Base-by-base conservation (phyloP, 2,329 filamentous ascomycete genomes). In the Microsporum canis region DNA sequence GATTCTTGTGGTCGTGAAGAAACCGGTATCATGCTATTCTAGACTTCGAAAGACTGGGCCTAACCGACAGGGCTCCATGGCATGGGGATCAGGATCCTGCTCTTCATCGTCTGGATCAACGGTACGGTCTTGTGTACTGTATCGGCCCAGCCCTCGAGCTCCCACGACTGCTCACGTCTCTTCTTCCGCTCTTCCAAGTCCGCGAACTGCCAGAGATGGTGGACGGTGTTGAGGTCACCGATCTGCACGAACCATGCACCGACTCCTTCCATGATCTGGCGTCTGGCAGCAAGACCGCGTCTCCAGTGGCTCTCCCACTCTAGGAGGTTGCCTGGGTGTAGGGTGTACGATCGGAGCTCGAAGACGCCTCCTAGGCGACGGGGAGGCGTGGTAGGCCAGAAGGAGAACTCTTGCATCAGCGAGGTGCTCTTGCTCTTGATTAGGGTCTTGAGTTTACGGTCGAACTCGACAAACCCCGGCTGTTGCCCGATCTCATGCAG, bases 261-360 rank as follows among this genome's bases (percentile, higher is more conserved):
- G 0, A 96, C 91, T 12, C 94, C 94, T 76, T 99, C 94, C 94
- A 99, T 99, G 60, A 97, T 92, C 76, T 97, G 91, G 57, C 91
- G 84, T 58, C 94, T 84, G 1, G 94, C 94, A 75, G 89, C 88
- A 60, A 99, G 82, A 31, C 94, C 94, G 65, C 89, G 86, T 63
- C 95, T 84, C 94, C 94, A 99, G 77, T 99, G 94, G 45, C 89
- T 95, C 81, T 99, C 94, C 94, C 94, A 99, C 77, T 99, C 94
- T 5, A 99, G 82, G 49, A 99, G 81, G 73, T 96, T 96, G 47
- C 94, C 94, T 0, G 94, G 94, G 72, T 96, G 90, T 27, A 99
- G 82, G 3, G 91, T 96, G 79, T 99, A 99, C 1, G 94, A 96
- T 59, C 94, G 89, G 38, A 99, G 82, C 78, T 99, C 94, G 72